Evolutionary conservation across 768 basidiomycete species (phyloP).

Genomic region (Rickenella mellea): DNA sequence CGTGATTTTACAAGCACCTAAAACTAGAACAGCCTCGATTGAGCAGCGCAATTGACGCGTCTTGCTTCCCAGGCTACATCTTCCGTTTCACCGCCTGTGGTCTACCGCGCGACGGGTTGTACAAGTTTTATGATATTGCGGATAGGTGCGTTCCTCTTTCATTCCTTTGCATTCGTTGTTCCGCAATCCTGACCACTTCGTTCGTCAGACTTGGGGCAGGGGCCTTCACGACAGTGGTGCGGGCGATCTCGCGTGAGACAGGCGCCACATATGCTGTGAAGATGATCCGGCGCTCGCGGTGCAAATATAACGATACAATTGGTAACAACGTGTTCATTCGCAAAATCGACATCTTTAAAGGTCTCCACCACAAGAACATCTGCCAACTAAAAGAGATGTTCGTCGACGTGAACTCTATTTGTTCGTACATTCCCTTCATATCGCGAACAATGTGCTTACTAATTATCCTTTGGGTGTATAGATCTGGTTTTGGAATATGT

Average conservation of each 20-base stretch:
- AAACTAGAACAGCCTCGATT: too few species aligned
- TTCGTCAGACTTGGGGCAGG: conserved; percentile 91
- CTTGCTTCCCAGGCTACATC: conserved; percentile 65
- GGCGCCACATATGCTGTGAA: conserved; percentile 82
- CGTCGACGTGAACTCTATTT: conserved; percentile 53
- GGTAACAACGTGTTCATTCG: conserved; percentile 49
- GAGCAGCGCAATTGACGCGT: too few species aligned
- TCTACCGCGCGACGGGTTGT: conserved; percentile 40
- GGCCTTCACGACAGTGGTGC: conserved; percentile 84
- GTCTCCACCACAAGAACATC: conserved; percentile 73
- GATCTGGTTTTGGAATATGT: conserved; percentile 91
- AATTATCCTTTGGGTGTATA: conserved; percentile 21
- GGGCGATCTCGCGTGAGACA: conserved; percentile 61
- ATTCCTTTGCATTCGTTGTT: too few species aligned
- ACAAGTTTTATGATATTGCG: conserved; percentile 56
- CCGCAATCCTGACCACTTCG: too few species aligned
- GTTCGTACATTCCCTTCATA: too few species aligned
- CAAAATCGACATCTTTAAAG: conserved; percentile 73
- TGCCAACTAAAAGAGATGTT: conserved; percentile 74
- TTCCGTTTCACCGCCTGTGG: conserved; percentile 55
- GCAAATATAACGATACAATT: too few species aligned
- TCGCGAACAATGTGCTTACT: too few species aligned
- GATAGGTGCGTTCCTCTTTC: too few species aligned
- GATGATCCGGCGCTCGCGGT: too few species aligned
- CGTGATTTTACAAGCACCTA: too few species aligned